Percentiles rank a stretch among this genome's conserved stretches.
phyloP scores from a whole-genome alignment of 345 rosid genomes.

The Odontarrhena argentea region DNA sequence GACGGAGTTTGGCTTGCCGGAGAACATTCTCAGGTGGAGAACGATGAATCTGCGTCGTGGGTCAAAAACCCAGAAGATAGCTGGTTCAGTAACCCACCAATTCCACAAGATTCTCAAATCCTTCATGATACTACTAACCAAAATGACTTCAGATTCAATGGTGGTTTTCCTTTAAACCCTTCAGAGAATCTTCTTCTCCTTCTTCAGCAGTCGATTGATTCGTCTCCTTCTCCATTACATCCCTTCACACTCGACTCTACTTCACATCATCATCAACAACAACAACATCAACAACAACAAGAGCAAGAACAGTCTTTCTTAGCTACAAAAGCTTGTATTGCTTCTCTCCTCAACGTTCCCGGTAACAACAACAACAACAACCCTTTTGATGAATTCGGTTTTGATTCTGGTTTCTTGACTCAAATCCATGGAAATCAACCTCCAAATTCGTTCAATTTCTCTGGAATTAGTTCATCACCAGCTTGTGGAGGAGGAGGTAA shows the following conservation, averaged over 20 bases:
- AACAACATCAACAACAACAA: slow-evolving; percentile 35
- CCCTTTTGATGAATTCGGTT: slow-evolving; percentile 60
- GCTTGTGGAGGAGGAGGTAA: slow-evolving; percentile 22
- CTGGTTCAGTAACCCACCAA: slow-evolving; percentile 50
- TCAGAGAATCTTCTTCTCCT: slow-evolving; percentile 49
- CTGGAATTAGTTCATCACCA: slow-evolving; percentile 33
- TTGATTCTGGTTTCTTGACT: slow-evolving; percentile 47
- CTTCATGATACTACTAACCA: slow-evolving; percentile 32
- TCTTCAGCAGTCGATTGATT: slow-evolving; percentile 54
- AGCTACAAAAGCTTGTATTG: slow-evolving; percentile 48
- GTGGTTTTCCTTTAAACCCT: slow-evolving; percentile 41
- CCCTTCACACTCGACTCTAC: slow-evolving; percentile 52
- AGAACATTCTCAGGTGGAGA: slow-evolving; percentile 23
- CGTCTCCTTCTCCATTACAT: slow-evolving; percentile 61
- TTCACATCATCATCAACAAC: slow-evolving; percentile 38
- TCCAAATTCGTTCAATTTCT: slow-evolving; percentile 46
- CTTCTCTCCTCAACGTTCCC: slow-evolving; percentile 48
- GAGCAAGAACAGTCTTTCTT: slow-evolving; percentile 49
- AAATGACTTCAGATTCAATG: slow-evolving; percentile 48
- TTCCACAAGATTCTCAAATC: slow-evolving; percentile 43
- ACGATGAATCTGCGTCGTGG: slow-evolving; percentile 38
- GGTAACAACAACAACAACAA: slow-evolving; percentile 37
- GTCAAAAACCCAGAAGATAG: slow-evolving; percentile 64
- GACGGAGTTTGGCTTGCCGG: slow-evolving; percentile 58
- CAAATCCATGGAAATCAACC: slow-evolving; percentile 48